Conservation (phyloP, 257 asterid species). For the Solanum infundibuliforme region DNA sequence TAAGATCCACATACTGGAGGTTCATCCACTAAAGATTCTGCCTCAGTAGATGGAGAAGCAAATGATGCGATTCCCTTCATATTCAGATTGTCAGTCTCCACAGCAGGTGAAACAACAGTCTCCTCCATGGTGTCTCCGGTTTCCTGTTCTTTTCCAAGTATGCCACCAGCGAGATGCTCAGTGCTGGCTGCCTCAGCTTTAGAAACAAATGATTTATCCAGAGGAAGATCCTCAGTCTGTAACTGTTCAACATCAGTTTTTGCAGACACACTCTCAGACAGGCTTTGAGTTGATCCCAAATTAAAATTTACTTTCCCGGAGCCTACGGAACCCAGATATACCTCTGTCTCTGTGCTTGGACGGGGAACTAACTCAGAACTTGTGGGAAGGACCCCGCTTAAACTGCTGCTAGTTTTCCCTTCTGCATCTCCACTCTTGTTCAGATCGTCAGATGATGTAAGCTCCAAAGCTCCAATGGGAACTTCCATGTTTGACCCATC, state of each 20-base stretch:
- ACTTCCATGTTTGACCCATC: neutral
- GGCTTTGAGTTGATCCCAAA: neutral
- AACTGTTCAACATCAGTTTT: slow-evolving; percentile 3
- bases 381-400: slow-evolving; percentile 5
- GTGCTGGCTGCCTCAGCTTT: neutral
- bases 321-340: slow-evolving; percentile 2
- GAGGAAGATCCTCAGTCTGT: neutral
- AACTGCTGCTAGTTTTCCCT: neutral
- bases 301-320: neutral
- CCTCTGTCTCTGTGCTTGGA: slow-evolving; percentile 3
- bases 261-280: neutral
- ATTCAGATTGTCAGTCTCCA: neutral
- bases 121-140: neutral
- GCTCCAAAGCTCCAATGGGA: neutral
- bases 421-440: neutral
- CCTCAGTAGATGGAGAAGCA: neutral
- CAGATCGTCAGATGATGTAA: neutral
- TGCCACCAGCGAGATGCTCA: neutral
- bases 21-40: neutral
- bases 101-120: slow-evolving; percentile 2
- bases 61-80: slow-evolving; percentile 2
- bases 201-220: slow-evolving; percentile 1
- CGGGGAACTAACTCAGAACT: slow-evolving; percentile 10
- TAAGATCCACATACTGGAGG: neutral
- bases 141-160: neutral